These are phyloP conservation scores for Apiospora arundinis DNA, from an alignment of 2,329 filamentous ascomycete genomes.

Conservation along the genomic window DNA sequence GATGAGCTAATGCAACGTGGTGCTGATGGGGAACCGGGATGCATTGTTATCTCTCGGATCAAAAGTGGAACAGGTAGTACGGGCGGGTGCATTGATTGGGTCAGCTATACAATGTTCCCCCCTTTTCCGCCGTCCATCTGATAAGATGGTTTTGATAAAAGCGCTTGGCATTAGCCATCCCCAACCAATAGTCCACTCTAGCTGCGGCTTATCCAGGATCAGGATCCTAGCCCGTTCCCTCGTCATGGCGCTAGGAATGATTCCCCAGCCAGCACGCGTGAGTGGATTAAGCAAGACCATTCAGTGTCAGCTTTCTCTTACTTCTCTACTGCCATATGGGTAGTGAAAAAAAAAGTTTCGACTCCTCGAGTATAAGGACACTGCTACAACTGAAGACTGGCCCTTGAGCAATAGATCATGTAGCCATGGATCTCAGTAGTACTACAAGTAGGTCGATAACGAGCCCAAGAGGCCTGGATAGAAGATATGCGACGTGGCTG, in stretches of 20 bases:
- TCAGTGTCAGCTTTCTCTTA: no score
- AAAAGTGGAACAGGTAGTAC: not conserved
- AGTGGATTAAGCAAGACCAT: no score
- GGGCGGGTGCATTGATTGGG: not conserved
- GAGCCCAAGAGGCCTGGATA: not conserved
- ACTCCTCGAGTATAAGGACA: no score
- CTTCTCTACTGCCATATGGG: no score
- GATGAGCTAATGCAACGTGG: conserved; percentile 12
- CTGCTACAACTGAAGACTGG: no score
- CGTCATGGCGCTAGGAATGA: no score
- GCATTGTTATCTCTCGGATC: conserved; percentile 15
- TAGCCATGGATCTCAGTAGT: no score
- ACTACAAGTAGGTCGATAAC: no score
- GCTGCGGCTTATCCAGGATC: not conserved
- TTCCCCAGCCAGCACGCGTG: no score
- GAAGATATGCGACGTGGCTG: not conserved
- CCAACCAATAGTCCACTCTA: not conserved
- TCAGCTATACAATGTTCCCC: not conserved
- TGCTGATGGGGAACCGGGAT: not conserved
- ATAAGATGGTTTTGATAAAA: conserved; percentile 22
- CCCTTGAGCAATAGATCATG: no score
- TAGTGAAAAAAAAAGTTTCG: no score
- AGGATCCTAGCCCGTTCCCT: no score
- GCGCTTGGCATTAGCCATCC: not conserved
- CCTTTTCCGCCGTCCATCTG: conserved; percentile 12